phyloP scores from a whole-genome alignment of 352 stramenopile species.

The Aphanomyces astaci region DNA sequence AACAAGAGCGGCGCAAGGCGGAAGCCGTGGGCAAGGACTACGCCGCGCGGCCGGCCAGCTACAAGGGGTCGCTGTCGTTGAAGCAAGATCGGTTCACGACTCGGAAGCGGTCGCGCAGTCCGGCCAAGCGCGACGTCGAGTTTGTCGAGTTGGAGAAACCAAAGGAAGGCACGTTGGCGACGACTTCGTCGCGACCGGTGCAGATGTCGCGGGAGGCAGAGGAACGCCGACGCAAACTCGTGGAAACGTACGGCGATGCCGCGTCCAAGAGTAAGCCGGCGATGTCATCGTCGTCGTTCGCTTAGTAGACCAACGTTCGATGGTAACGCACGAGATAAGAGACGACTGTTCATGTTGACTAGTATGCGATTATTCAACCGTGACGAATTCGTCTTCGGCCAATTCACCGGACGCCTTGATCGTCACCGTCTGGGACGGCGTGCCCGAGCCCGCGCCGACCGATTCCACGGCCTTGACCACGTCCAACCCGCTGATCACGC shows the following conservation, averaged over 20 bases:
- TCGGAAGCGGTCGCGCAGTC: slow-evolving; percentile 56
- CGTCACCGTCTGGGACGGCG: slow-evolving; percentile 74
- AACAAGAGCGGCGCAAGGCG: slow-evolving; percentile 86
- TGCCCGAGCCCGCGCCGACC: slow-evolving; percentile 88
- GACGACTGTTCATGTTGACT: too few species aligned
- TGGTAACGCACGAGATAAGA: too few species aligned
- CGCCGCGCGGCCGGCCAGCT: slow-evolving; percentile 80
- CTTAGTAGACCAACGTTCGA: not conserved
- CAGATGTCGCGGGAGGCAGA: slow-evolving; percentile 33
- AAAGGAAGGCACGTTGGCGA: slow-evolving; percentile 3
- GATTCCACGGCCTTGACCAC: slow-evolving; percentile 94
- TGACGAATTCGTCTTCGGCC: slow-evolving; percentile 40
- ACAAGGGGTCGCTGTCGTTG: slow-evolving; percentile 89
- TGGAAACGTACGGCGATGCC: slow-evolving; percentile 76
- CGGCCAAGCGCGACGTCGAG: slow-evolving; percentile 46
- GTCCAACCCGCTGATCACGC: slow-evolving; percentile 93
- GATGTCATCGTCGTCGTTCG: not conserved
- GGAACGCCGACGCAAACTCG: slow-evolving; percentile 58
- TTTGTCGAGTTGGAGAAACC: slow-evolving; percentile 35
- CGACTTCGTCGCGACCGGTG: not conserved
- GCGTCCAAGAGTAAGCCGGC: slow-evolving; percentile 29
- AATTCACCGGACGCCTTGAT: slow-evolving; percentile 95
- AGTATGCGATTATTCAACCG: slow-evolving; percentile 29
- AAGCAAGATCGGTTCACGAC: slow-evolving; percentile 86
- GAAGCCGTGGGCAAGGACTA: slow-evolving; percentile 87